phyloP scores from a whole-genome alignment of 345 rosid species.

The Acer yangbiense region DNA sequence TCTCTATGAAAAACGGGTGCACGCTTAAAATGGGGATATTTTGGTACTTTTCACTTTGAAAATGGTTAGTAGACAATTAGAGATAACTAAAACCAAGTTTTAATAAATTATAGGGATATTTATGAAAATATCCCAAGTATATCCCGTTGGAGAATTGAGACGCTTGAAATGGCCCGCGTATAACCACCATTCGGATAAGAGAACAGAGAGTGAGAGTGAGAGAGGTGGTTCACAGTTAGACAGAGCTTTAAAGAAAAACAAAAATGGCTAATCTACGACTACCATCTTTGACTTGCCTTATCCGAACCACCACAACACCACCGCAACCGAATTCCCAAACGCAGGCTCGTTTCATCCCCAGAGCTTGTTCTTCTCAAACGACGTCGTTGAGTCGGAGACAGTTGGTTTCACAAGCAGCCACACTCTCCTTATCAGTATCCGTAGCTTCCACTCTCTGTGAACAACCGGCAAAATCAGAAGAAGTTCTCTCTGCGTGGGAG shows the following conservation, averaged over 20 bases:
- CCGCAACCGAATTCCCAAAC: conserved; percentile 14
- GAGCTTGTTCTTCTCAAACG: conserved; percentile 28
- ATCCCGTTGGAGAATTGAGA: background rate
- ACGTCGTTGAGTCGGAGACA: conserved; percentile 42
- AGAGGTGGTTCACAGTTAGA: background rate
- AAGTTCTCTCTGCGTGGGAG: conserved; percentile 78
- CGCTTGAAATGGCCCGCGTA: conserved; percentile 26
- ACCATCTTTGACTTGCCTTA: conserved; percentile 34
- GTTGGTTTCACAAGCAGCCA: conserved; percentile 53
- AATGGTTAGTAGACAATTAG: too few species aligned
- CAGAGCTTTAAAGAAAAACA: background rate
- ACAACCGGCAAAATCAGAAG: conserved; percentile 50
- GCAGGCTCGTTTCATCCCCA: conserved; percentile 28
- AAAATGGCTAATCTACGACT: conserved; percentile 47
- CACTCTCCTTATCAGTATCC: conserved; percentile 43
- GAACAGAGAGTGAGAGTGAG: background rate
- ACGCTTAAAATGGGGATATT: too few species aligned
- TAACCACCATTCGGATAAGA: conserved; percentile 39
- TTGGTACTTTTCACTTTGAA: too few species aligned
- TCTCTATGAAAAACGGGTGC: too few species aligned
- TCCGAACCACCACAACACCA: conserved; percentile 22
- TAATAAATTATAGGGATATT: too few species aligned
- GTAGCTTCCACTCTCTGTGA: conserved; percentile 23
- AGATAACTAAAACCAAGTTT: too few species aligned
- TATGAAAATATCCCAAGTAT: background rate